phyloP scores from a whole-genome alignment of 164 flowering plant species.

The Kingdonia uniflora region DNA sequence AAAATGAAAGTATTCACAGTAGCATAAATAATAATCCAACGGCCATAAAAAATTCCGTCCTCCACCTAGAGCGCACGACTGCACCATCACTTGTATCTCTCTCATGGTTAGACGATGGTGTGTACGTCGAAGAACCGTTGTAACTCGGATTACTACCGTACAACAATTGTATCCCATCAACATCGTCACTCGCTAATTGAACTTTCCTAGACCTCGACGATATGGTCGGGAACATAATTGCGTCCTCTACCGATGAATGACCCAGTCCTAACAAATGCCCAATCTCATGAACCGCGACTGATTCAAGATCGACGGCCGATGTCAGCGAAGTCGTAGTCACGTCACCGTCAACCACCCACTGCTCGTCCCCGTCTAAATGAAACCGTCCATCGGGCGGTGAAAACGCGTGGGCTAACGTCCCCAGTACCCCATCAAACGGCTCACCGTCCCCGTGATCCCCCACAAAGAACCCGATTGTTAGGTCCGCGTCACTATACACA shows the following conservation, averaged over 20 bases:
- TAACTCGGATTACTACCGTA: constrained; percentile 50
- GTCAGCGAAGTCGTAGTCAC: constrained; percentile 4
- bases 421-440: constrained; percentile 65
- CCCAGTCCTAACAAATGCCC: constrained; percentile 79
- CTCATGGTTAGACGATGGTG: constrained; percentile 19
- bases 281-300: constrained; percentile 91
- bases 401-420: constrained; percentile 75
- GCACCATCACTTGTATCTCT: constrained; percentile 21
- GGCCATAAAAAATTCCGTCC: too few relatives aligned
- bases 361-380: constrained; percentile 58
- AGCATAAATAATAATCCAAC: too few relatives aligned
- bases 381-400: constrained; percentile 56
- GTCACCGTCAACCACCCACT: constrained; percentile 43
- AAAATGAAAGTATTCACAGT: too few relatives aligned
- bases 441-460: constrained; percentile 78
- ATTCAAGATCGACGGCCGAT: constrained; percentile 57
- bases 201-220: constrained; percentile 35
- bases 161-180: constrained; percentile 45
- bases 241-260: constrained; percentile 47
- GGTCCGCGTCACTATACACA: constrained; percentile 25
- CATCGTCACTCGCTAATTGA: constrained; percentile 44
- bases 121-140: constrained; percentile 20
- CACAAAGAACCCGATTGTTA: constrained; percentile 44
- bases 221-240: constrained; percentile 76
- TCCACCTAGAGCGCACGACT: neutral